Evolutionary conservation across 805 yeast genomes (phyloP), one percentile per base, ranked within the genome.

Genomic region (Schwanniomyces sp.): DNA sequence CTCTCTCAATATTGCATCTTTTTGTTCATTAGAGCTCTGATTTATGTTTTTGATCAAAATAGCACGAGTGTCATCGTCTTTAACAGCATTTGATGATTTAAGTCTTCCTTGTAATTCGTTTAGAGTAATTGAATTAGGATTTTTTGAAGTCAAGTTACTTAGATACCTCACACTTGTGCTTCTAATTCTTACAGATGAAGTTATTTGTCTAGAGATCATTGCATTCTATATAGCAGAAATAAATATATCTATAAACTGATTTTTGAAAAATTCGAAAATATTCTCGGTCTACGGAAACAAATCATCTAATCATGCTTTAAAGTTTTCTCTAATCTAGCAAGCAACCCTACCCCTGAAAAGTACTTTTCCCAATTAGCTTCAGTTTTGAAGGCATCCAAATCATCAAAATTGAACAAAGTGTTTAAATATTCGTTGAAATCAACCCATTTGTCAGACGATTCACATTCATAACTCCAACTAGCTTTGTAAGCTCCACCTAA

Each of bases 401-500:
- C 74, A n/a, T 69, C 72, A 76, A 81, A 78, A 43, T 80, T 70
- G 55, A 80, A 81, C 17, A 66, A 57, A 12, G 54, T 51, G 26
- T 57, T 58, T 43, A 76, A 47, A 60, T 67, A 61, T 56, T 69
- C 55, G 75, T 67, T 67, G 61, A 72, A 85, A 72, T 47, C 71
- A 57, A 64, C 68, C 77, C 67, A 76, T 12, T 59, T 48, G 8
- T 55, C 56, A 16, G 57, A 52, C 21, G 47, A 29, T 50, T 71
- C 76, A 47, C 67, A 67, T 45, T 59, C 52, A 48, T 63, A 66
- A 34, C 88, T 79, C 95, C 95, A 90, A 41, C 84, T 72, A 1
- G 96, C 92, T 61, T 88, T 86, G 67, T 78, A 88, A 37, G 95
- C 92, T 4, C 96, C 96, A 24, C 97, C 97, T 30, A 88, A 65